Evolutionary conservation across 2,329 filamentous ascomycete genomes (phyloP).

Genomic region (Triangularia verruculosa): DNA sequence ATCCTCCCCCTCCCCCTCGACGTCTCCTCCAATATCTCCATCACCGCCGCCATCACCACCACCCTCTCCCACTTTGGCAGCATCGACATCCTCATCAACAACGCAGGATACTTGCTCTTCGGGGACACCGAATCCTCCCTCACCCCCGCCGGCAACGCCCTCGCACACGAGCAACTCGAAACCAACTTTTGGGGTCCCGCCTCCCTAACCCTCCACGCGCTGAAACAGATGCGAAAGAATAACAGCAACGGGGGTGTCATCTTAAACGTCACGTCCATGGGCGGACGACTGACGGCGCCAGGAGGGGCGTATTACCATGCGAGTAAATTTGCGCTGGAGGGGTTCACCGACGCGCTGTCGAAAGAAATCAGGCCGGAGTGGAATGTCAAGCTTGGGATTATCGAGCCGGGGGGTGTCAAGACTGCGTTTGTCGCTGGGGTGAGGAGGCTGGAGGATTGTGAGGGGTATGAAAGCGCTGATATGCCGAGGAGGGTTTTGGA

Average conservation of each 20-base stretch:
- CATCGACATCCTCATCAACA: slow-evolving; percentile 25
- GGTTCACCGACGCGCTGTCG: slow-evolving; percentile 44
- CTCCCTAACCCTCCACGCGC: slow-evolving; percentile 28
- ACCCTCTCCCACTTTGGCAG: slow-evolving; percentile 24
- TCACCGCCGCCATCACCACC: slow-evolving; percentile 35
- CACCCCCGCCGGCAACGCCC: slow-evolving; percentile 23
- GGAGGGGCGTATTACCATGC: slow-evolving; percentile 40
- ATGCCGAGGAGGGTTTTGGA: no score
- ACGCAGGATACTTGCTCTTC: slow-evolving; percentile 43
- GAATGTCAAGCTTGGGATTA: slow-evolving; percentile 42
- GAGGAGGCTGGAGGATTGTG: no score
- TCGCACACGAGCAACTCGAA: slow-evolving; percentile 27
- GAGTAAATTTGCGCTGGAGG: slow-evolving; percentile 45
- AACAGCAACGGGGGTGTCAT: slow-evolving; percentile 48
- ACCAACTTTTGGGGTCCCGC: slow-evolving; percentile 33
- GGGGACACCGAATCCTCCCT: slow-evolving; percentile 31
- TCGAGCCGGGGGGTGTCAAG: slow-evolving; percentile 42
- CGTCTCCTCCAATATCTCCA: slow-evolving; percentile 41
- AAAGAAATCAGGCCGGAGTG: slow-evolving; percentile 43
- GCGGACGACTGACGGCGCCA: slow-evolving; percentile 38
- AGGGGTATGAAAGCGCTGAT: no score
- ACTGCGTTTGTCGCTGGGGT: slow-evolving; percentile 33
- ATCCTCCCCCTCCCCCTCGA: slow-evolving; percentile 47
- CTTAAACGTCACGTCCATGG: slow-evolving; percentile 54
- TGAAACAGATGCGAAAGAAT: slow-evolving; percentile 30